Conservation (phyloP, 1,284 basidiomycete species). For the Irpex sp. region DNA sequence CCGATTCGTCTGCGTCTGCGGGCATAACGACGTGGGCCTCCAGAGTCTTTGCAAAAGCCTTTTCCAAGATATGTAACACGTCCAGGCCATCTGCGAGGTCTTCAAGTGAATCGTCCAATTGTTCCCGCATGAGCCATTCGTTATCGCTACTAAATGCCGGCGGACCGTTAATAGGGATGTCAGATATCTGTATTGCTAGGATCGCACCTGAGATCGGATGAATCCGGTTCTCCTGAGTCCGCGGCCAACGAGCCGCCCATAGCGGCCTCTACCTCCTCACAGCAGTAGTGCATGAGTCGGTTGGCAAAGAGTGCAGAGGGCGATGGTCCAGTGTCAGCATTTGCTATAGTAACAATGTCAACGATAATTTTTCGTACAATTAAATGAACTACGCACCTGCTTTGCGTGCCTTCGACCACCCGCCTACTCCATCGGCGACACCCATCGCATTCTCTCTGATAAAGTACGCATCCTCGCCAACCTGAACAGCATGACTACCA, state of each 20-base stretch:
- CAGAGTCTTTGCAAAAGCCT: conserved; percentile 61
- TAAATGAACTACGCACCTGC: conserved; percentile 25
- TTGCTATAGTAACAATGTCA: not conserved
- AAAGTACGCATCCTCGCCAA: conserved; percentile 88
- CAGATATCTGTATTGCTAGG: not conserved
- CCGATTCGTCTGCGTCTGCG: not conserved
- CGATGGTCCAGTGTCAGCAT: conserved; percentile 32
- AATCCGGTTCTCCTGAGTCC: not conserved
- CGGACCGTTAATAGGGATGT: not conserved
- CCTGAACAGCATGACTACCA: conserved; percentile 58
- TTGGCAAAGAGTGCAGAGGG: conserved; percentile 79
- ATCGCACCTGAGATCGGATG: conserved; percentile 8
- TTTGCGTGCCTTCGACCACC: conserved; percentile 58
- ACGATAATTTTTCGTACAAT: conserved; percentile 2
- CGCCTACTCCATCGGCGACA: conserved; percentile 87
- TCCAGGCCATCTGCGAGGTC: conserved; percentile 67
- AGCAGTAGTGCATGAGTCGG: conserved; percentile 85
- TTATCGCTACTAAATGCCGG: not conserved
- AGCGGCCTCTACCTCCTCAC: conserved; percentile 38
- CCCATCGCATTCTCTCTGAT: conserved; percentile 80
- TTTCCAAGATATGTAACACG: conserved; percentile 61
- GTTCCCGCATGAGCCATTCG: conserved; percentile 18
- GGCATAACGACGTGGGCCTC: conserved; percentile 47
- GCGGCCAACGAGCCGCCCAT: not conserved
- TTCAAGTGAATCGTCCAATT: conserved; percentile 51